Conservation (phyloP, 805 yeast genomes). For the Wickerhamomyces tratensis region DNA sequence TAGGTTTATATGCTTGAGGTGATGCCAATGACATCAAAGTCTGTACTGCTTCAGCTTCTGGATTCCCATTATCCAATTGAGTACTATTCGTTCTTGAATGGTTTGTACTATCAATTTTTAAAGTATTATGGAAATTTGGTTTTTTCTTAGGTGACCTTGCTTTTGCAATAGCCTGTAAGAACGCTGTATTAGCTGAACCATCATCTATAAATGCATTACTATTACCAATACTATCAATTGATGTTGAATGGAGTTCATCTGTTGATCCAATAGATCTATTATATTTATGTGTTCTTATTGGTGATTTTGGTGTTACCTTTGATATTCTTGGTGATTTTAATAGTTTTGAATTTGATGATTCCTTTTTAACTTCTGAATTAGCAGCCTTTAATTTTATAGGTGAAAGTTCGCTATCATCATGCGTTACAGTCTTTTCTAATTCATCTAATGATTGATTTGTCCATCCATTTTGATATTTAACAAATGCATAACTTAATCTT, state of each 20-base stretch:
- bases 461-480: constrained; percentile 26
- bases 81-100: neutral
- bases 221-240: no score
- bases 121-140: constrained; percentile 1
- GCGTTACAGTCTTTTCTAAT: constrained; percentile 10
- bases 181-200: constrained; percentile 30
- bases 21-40: constrained; percentile 31
- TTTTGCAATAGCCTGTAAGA: constrained; percentile 27
- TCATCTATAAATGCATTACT: constrained; percentile 4
- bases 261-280: constrained; percentile 10
- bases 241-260: constrained; percentile 1
- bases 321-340: constrained; percentile 4
- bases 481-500: constrained; percentile 30
- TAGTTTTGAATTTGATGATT: constrained; percentile 1
- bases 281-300: constrained; percentile 4
- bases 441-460: constrained; percentile 19
- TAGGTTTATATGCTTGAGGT: constrained; percentile 17
- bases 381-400: constrained; percentile 4
- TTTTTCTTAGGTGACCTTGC: constrained; percentile 19
- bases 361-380: constrained; percentile 6
- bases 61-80: constrained; percentile 9
- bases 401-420: constrained; percentile 3
- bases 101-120: neutral
- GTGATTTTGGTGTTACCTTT: constrained; percentile 2
- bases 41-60: constrained; percentile 31